Conservation (phyloP, 352 stramenopile genomes). For the Pythium sukuiense region DNA sequence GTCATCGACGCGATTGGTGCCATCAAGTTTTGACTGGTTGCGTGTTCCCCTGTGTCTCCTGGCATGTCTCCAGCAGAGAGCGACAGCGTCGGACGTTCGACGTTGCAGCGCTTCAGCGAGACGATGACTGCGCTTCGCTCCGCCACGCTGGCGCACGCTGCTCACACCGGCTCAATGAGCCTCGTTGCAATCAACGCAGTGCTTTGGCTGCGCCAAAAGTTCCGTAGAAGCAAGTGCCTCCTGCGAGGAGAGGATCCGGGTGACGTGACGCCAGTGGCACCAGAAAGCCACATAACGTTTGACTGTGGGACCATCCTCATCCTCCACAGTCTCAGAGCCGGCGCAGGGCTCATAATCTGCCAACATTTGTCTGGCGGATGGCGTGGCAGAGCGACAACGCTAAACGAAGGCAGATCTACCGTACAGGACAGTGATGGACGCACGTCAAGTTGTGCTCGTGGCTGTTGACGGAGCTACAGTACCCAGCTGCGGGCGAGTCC, state of each 20-base stretch:
- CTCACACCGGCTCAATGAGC: neutral
- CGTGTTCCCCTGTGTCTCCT: neutral
- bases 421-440: neutral
- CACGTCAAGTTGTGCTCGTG: neutral
- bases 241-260: neutral
- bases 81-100: neutral
- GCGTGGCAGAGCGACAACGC: too few species aligned
- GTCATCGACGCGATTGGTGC: neutral
- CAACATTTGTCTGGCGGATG: neutral
- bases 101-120: neutral
- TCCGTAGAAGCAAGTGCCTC: too few species aligned
- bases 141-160: neutral
- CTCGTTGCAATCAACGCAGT: too few species aligned
- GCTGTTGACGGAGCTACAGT: neutral
- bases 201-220: too few species aligned
- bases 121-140: neutral
- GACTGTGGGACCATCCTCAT: neutral
- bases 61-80: neutral
- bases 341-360: neutral
- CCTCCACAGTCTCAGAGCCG: neutral
- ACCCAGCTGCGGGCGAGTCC: neutral
- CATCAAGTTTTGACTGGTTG: slow-evolving; percentile 1
- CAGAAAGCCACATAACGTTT: neutral
- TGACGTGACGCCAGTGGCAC: neutral
- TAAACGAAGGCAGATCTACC: too few species aligned